phyloP scores from a whole-genome alignment of 176 grass and related monocot species.

The Urochloa ruziziensis region DNA sequence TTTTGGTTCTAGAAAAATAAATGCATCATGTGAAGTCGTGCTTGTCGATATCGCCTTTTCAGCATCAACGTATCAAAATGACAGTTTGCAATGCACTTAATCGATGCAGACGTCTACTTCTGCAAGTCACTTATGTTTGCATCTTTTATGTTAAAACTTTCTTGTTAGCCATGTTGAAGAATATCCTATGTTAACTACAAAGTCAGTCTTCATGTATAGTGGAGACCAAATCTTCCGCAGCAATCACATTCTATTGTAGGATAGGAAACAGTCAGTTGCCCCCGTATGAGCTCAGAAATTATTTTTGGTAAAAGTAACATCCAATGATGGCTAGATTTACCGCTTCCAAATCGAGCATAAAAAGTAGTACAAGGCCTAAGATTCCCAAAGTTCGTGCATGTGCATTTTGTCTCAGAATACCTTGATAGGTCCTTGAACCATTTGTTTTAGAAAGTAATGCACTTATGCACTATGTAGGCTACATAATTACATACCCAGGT shows the following conservation, averaged over 20 bases:
- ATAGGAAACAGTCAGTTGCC: not conserved
- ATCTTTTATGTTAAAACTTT: not conserved
- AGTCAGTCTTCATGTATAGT: not conserved
- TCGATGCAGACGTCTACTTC: not conserved
- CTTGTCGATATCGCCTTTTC: not conserved
- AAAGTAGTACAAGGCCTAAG: not conserved
- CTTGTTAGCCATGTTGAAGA: not conserved
- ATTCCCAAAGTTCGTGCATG: not conserved
- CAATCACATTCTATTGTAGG: not conserved
- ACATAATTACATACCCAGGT: conserved; percentile 71
- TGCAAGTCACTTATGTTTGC: not conserved
- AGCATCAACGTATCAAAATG: not conserved
- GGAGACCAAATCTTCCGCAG: not conserved
- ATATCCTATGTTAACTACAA: not conserved
- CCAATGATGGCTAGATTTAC: not conserved
- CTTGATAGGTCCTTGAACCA: not conserved
- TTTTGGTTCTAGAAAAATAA: conserved; percentile 7
- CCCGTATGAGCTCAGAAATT: not conserved
- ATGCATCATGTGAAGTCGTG: not conserved
- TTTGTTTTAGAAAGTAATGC: not conserved
- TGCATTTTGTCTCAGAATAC: conserved; percentile 1
- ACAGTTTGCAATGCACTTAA: not conserved
- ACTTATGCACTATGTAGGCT: not conserved
- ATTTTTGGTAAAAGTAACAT: not conserved
- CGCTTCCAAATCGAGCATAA: not conserved